These are phyloP conservation scores for Fusarium chlamydosporum DNA, from an alignment of 2,329 filamentous ascomycete genomes.

Conservation along the genomic window DNA sequence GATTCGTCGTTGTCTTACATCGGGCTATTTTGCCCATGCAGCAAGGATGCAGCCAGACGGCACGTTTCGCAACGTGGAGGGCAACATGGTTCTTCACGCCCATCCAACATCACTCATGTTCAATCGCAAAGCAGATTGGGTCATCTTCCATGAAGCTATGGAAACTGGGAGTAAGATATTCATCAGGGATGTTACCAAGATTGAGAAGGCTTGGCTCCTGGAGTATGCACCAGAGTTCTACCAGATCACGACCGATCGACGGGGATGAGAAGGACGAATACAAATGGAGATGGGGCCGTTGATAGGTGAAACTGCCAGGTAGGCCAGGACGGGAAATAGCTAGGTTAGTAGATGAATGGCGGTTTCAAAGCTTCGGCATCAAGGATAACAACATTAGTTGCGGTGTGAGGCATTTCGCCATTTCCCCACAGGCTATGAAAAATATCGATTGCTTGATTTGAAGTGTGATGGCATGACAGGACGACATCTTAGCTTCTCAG, in stretches of 20 bases:
- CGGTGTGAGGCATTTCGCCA: constrained; percentile 42
- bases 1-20: constrained; percentile 86
- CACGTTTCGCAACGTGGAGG: constrained; percentile 87
- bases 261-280: constrained; percentile 36
- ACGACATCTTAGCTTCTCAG: constrained; percentile 6
- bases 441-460: constrained; percentile 29
- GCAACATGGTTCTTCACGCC: constrained; percentile 82
- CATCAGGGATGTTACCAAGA: constrained; percentile 91
- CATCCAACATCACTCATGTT: constrained; percentile 96
- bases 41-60: constrained; percentile 96
- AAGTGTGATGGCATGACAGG: constrained; percentile 37
- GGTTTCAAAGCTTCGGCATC: constrained; percentile 41
- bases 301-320: constrained; percentile 44
- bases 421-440: constrained; percentile 28
- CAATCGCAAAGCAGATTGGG: constrained; percentile 96
- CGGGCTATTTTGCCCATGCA: constrained; percentile 93
- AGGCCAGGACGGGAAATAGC: constrained; percentile 15
- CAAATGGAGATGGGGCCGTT: constrained; percentile 21
- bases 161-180: constrained; percentile 90
- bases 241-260: constrained; percentile 63
- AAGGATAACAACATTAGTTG: constrained; percentile 26
- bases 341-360: constrained; percentile 31
- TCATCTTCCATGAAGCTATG: constrained; percentile 93
- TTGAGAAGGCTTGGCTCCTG: constrained; percentile 91
- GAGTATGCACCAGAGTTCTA: constrained; percentile 92